phyloP scores from a whole-genome alignment of 2,329 filamentous ascomycete genomes.

The Penicillium palitans region DNA sequence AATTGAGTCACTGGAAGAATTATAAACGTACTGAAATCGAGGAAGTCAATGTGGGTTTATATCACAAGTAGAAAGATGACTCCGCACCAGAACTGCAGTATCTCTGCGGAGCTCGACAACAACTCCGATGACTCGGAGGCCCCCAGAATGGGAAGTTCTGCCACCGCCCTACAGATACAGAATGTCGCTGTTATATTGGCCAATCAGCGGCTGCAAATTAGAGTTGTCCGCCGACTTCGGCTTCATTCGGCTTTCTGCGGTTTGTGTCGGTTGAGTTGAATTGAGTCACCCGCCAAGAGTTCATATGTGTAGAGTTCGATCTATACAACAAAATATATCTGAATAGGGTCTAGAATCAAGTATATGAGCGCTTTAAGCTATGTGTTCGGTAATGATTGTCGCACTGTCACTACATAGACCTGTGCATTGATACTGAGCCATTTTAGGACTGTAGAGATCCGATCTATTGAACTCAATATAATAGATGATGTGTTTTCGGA shows the following conservation, averaged over 20 bases:
- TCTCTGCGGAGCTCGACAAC: constrained; percentile 27
- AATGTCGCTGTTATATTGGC: constrained; percentile 1
- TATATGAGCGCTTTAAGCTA: neutral
- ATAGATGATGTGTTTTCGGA: no score
- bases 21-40: neutral
- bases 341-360: neutral
- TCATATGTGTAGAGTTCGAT: constrained; percentile 10
- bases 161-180: constrained; percentile 17
- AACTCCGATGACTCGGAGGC: constrained; percentile 28
- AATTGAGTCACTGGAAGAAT: constrained; percentile 8
- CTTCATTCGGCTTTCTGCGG: constrained; percentile 5
- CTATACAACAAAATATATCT: neutral
- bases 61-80: constrained; percentile 21
- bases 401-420: neutral
- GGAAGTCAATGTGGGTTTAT: constrained; percentile 22
- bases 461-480: neutral
- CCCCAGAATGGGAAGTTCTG: constrained; percentile 5
- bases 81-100: constrained; percentile 18
- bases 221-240: constrained; percentile 23
- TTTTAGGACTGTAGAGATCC: neutral
- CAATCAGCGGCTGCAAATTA: constrained; percentile 13
- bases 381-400: no score
- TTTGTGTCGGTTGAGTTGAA: constrained; percentile 7
- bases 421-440: neutral
- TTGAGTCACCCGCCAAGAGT: neutral